Evolutionary conservation across 2,329 filamentous ascomycete genomes (phyloP).

Genomic region (Cercospora sp.): DNA sequence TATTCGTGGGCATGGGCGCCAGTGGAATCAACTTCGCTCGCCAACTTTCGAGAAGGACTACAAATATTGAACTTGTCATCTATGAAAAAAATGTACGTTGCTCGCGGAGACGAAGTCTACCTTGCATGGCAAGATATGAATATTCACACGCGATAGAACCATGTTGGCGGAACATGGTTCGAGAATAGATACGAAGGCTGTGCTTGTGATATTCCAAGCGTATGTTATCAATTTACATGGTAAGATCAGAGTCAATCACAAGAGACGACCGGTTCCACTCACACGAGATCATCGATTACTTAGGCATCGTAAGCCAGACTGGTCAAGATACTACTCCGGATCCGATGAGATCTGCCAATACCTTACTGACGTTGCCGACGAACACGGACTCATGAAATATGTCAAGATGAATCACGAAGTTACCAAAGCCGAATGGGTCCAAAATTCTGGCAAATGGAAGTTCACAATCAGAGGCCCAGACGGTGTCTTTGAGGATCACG

Average conservation of each 20-base stretch:
- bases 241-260: neutral
- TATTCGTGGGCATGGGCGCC: neutral
- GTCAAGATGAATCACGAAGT: neutral
- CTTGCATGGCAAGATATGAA: neutral
- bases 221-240: neutral
- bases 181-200: neutral
- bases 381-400: neutral
- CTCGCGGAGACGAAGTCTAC: neutral
- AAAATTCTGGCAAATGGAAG: neutral
- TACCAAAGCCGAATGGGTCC: neutral
- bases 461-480: neutral
- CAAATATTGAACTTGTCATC: neutral
- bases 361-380: neutral
- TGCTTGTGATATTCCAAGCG: neutral
- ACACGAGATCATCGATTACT: neutral
- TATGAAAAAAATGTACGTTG: neutral
- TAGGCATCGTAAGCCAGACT: neutral
- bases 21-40: neutral
- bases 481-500: neutral
- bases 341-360: neutral
- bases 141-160: neutral
- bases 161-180: neutral
- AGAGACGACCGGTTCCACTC: neutral
- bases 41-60: neutral
- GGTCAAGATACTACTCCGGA: neutral